Evolutionary conservation across 2,329 filamentous ascomycete species (phyloP).

Genomic region (Aspergillus pseudoterreus): DNA sequence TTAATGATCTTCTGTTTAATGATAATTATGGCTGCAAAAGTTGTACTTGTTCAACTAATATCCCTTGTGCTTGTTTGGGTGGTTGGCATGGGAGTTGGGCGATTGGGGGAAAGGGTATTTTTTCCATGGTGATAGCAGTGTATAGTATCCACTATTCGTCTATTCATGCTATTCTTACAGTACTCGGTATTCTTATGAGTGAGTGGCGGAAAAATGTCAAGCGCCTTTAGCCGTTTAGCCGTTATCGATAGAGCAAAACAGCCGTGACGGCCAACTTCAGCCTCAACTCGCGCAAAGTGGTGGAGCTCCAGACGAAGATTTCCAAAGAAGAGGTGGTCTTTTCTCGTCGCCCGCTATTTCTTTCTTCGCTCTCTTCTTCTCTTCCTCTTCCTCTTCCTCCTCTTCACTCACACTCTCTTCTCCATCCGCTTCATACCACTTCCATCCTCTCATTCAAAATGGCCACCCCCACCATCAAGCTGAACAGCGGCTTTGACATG

Average conservation of each 20-base stretch:
- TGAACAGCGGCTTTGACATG: constrained; percentile 34
- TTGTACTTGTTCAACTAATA: constrained; percentile 1
- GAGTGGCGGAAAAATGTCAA: not conserved
- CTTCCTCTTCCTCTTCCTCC: not conserved
- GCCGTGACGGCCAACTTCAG: not conserved
- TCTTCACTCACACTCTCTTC: not conserved
- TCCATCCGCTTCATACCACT: not conserved
- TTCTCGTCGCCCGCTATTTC: not conserved
- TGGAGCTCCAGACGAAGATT: constrained; percentile 43
- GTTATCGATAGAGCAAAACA: not conserved
- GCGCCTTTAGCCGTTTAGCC: not conserved
- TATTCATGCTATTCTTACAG: not conserved
- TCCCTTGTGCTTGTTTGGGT: not conserved
- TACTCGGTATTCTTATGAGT: not conserved
- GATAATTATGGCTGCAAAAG: constrained; percentile 8
- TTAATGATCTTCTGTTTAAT: not conserved
- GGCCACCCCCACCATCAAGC: constrained; percentile 13
- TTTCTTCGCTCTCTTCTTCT: not conserved
- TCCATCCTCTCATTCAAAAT: not conserved
- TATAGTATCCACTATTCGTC: not conserved
- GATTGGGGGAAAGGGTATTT: not conserved
- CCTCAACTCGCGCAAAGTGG: not conserved
- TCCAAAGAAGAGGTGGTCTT: constrained; percentile 61
- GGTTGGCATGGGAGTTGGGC: not conserved
- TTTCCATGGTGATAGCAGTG: not conserved